These are phyloP conservation scores for Heliosperma pusillum DNA, from an alignment of 148 eudicot species.

Conservation along the genomic window DNA sequence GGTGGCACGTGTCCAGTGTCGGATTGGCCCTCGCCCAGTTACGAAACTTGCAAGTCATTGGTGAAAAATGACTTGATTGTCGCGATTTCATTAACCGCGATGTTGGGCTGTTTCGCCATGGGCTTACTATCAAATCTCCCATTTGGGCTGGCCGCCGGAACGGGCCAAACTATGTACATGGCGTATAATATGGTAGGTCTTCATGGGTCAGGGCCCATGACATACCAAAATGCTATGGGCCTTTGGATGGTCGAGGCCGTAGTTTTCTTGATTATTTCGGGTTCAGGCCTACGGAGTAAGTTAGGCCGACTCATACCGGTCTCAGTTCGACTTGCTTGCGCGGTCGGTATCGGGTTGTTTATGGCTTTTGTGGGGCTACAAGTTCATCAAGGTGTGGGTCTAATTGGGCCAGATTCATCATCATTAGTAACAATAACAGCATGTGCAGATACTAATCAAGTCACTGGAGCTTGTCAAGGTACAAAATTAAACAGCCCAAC, in stretches of 20 bases:
- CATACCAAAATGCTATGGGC: slow-evolving; percentile 53
- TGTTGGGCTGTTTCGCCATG: slow-evolving; percentile 78
- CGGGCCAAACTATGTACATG: slow-evolving; percentile 64
- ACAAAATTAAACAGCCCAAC: slow-evolving; percentile 42
- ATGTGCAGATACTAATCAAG: slow-evolving; percentile 21
- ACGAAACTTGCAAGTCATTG: slow-evolving; percentile 38
- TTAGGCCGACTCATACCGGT: slow-evolving; percentile 53
- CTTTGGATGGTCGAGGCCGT: slow-evolving; percentile 47
- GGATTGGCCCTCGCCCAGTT: slow-evolving; percentile 35
- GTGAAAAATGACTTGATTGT: slow-evolving; percentile 64
- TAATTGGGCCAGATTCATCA: slow-evolving; percentile 54
- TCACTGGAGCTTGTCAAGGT: background rate
- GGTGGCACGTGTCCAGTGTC: slow-evolving; percentile 56
- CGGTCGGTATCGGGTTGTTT: slow-evolving; percentile 71
- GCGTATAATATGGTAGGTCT: slow-evolving; percentile 57
- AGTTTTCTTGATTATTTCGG: slow-evolving; percentile 48
- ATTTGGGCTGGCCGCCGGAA: slow-evolving; percentile 62
- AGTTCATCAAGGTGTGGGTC: slow-evolving; percentile 64
- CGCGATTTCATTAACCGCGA: slow-evolving; percentile 49
- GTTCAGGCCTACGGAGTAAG: slow-evolving; percentile 59
- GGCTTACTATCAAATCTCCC: slow-evolving; percentile 79
- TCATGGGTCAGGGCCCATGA: slow-evolving; percentile 68
- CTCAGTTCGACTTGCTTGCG: slow-evolving; percentile 60
- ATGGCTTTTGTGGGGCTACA: slow-evolving; percentile 82
- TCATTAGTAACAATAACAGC: slow-evolving; percentile 44